phyloP scores from a whole-genome alignment of 768 basidiomycete genomes.

The Suillus subalutaceus region DNA sequence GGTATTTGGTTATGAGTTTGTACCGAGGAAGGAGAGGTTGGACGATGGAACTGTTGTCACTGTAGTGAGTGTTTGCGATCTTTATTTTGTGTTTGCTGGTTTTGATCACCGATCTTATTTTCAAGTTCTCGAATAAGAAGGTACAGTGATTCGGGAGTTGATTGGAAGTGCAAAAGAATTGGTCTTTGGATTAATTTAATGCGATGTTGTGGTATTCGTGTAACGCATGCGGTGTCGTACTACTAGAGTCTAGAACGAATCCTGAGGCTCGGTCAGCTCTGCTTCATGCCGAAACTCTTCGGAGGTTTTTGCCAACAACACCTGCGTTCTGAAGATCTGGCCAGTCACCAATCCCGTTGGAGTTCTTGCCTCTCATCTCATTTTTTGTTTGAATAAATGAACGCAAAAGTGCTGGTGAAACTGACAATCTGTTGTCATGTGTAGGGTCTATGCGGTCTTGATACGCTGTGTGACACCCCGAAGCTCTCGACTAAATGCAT shows the following conservation, averaged over 20 bases:
- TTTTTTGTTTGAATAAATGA: not conserved
- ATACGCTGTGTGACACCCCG: not conserved
- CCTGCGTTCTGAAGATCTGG: not conserved
- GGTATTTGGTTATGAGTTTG: slow-evolving; percentile 50
- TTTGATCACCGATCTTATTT: slow-evolving; percentile 1
- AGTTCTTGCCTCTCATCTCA: not conserved
- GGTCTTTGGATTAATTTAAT: not conserved
- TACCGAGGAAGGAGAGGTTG: slow-evolving; percentile 50
- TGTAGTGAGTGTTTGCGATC: slow-evolving; percentile 39
- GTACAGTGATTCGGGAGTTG: not conserved
- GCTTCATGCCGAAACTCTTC: not conserved
- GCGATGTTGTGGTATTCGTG: not conserved
- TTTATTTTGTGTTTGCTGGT: not conserved
- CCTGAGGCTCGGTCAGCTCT: not conserved
- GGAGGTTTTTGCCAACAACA: not conserved
- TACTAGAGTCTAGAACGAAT: not conserved
- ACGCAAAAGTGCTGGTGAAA: not conserved
- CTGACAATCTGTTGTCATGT: not conserved
- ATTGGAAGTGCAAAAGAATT: not conserved
- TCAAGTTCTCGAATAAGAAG: slow-evolving; percentile 14
- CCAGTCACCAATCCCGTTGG: not conserved
- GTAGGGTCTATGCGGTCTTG: not conserved
- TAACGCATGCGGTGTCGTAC: not conserved
- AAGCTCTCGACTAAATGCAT: not conserved
- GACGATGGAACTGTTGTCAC: slow-evolving; percentile 58